These are phyloP conservation scores for Gloeopeniophorella convolvens DNA, from an alignment of 768 basidiomycete species.

Conservation along the genomic window DNA sequence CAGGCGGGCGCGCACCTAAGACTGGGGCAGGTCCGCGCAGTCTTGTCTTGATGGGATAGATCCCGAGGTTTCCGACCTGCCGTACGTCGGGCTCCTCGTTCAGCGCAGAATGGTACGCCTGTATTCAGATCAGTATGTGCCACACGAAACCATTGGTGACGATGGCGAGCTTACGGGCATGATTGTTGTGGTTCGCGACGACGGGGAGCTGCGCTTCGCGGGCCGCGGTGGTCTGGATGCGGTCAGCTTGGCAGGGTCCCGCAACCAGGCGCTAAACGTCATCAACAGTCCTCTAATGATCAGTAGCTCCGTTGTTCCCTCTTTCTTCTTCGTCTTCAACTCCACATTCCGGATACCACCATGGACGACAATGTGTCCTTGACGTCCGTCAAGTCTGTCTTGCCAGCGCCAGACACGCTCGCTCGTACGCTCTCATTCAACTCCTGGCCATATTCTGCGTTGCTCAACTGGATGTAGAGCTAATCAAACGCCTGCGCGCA, in stretches of 20 bases:
- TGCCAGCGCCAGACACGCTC: constrained; percentile 63
- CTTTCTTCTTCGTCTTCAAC: constrained; percentile 5
- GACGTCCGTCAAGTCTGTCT: constrained; percentile 39
- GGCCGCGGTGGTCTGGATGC: no score
- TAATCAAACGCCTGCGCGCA: constrained; percentile 72
- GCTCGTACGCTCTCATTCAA: constrained; percentile 48
- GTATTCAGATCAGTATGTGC: not conserved
- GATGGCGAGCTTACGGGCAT: constrained; percentile 23
- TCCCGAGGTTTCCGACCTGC: constrained; percentile 82
- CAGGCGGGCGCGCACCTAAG: constrained; percentile 40
- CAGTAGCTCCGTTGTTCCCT: not conserved
- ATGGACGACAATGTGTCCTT: constrained; percentile 41
- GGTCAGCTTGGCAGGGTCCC: no score
- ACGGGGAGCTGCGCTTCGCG: not conserved
- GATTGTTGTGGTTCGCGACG: not conserved
- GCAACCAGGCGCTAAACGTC: no score
- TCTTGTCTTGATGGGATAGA: constrained; percentile 87
- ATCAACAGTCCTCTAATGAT: not conserved
- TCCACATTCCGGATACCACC: not conserved
- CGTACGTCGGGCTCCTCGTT: constrained; percentile 80
- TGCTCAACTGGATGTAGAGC: constrained; percentile 40
- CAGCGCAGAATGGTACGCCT: constrained; percentile 96
- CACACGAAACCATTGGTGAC: not conserved
- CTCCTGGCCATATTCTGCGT: not conserved
- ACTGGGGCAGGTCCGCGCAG: constrained; percentile 86